Conservation (phyloP, 352 stramenopile species). For the Aphanomyces euteiches region DNA sequence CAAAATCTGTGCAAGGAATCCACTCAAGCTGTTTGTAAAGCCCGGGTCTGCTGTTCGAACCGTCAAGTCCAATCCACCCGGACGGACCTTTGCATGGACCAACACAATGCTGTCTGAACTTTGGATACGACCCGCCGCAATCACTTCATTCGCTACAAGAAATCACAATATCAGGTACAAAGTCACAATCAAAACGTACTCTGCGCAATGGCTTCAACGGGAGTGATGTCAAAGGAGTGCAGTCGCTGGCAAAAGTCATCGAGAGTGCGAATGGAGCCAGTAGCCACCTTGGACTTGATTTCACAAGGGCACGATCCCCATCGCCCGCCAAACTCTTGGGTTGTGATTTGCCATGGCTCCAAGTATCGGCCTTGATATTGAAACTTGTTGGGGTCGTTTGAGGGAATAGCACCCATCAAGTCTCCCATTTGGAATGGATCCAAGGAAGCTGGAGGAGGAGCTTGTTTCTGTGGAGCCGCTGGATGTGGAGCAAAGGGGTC, state of each 20-base stretch:
- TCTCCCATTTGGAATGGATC: slow-evolving; percentile 31
- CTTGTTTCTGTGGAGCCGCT: slow-evolving; percentile 31
- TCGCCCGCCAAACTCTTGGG: slow-evolving; percentile 78
- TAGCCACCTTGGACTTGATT: slow-evolving; percentile 81
- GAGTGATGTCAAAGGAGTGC: slow-evolving; percentile 75
- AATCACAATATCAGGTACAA: slow-evolving; percentile 5
- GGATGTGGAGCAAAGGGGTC: slow-evolving; percentile 56
- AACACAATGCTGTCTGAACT: slow-evolving; percentile 81
- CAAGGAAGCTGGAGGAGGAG: slow-evolving; percentile 35
- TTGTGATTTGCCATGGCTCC: slow-evolving; percentile 83
- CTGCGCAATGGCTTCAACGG: slow-evolving; percentile 75
- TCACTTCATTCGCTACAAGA: slow-evolving; percentile 81
- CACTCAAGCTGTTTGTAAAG: slow-evolving; percentile 67
- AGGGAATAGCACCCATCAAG: slow-evolving; percentile 11
- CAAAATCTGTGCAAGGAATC: slow-evolving; percentile 28
- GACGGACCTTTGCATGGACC: slow-evolving; percentile 85
- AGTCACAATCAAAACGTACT: slow-evolving; percentile 52
- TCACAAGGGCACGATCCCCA: slow-evolving; percentile 80
- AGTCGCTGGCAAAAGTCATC: slow-evolving; percentile 81
- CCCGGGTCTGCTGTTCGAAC: slow-evolving; percentile 79
- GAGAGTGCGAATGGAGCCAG: slow-evolving; percentile 71
- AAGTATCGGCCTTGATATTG: slow-evolving; percentile 77
- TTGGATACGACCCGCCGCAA: slow-evolving; percentile 65
- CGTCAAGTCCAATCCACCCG: slow-evolving; percentile 76
- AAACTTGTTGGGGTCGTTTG: slow-evolving; percentile 38